phyloP scores from a whole-genome alignment of 331 rosid genomes.

The Acacia pycnantha region DNA sequence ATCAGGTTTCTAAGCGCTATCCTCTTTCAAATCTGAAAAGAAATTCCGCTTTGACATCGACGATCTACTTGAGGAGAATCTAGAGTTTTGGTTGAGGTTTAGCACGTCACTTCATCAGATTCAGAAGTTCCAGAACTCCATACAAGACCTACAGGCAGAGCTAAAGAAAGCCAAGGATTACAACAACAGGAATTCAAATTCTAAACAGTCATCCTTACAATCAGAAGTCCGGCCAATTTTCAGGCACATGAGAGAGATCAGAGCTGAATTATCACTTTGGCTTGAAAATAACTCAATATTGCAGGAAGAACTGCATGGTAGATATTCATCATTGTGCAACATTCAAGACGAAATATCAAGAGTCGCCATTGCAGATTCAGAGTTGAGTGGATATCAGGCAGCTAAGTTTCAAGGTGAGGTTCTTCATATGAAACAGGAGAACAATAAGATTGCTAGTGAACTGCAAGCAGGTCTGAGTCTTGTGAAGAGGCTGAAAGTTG shows the following conservation, averaged over 20 bases:
- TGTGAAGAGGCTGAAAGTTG: slow-evolving; percentile 45
- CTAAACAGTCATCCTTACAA: slow-evolving; percentile 31
- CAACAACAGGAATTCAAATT: slow-evolving; percentile 20
- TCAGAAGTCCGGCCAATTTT: slow-evolving; percentile 66
- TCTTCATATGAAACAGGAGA: slow-evolving; percentile 83
- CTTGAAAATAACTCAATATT: slow-evolving; percentile 65
- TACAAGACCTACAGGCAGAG: slow-evolving; percentile 68
- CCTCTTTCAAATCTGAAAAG: slow-evolving; percentile 47
- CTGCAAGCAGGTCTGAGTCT: slow-evolving; percentile 55
- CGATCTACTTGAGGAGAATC: slow-evolving; percentile 64
- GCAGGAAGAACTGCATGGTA: slow-evolving; percentile 67
- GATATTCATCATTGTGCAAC: slow-evolving; percentile 55
- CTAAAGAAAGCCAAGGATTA: slow-evolving; percentile 36
- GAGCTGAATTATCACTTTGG: slow-evolving; percentile 78
- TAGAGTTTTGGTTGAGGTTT: slow-evolving; percentile 89
- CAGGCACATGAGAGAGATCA: slow-evolving; percentile 77
- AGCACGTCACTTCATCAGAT: slow-evolving; percentile 87
- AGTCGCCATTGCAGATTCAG: slow-evolving; percentile 36
- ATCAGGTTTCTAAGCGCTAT: slow-evolving; percentile 13
- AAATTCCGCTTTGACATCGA: slow-evolving; percentile 66
- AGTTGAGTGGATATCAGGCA: slow-evolving; percentile 61
- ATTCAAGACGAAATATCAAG: slow-evolving; percentile 77
- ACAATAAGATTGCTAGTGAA: slow-evolving; percentile 62
- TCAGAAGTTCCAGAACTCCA: slow-evolving; percentile 65
- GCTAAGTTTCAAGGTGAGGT: slow-evolving; percentile 96